Percentiles rank a stretch among this genome's conserved stretches.
Conservation (phyloP, 2,329 filamentous ascomycete genomes). For the Fusarium sp. region DNA sequence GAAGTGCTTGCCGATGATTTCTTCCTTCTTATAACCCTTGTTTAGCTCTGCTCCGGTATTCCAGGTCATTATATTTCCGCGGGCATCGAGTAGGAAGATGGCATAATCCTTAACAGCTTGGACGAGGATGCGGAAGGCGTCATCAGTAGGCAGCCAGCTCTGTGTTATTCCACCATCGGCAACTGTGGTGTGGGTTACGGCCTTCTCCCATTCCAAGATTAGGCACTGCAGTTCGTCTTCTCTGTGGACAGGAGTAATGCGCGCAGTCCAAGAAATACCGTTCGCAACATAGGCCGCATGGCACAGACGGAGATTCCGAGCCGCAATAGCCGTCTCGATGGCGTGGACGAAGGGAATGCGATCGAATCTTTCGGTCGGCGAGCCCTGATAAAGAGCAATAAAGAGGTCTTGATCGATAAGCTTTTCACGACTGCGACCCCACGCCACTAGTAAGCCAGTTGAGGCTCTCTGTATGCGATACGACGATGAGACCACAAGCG, state of each 20-base stretch:
- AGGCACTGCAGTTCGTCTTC: neutral
- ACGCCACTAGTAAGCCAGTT: neutral
- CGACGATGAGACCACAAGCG: constrained; percentile 8
- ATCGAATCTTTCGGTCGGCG: constrained; percentile 9
- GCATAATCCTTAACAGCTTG: constrained; percentile 20
- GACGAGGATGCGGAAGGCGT: constrained; percentile 10
- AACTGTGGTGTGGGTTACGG: neutral
- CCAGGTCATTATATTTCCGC: constrained; percentile 15
- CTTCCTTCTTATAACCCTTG: constrained; percentile 15
- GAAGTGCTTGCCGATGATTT: constrained; percentile 14
- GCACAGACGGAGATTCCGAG: constrained; percentile 4
- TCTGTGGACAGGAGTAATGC: constrained; percentile 5
- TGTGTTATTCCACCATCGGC: neutral
- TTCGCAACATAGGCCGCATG: constrained; percentile 1
- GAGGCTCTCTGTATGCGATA: constrained; percentile 15
- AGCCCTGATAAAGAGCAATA: constrained; percentile 3
- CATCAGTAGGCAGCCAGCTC: constrained; percentile 15
- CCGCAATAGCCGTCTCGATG: constrained; percentile 5
- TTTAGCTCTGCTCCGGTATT: constrained; percentile 13
- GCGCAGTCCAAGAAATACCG: constrained; percentile 11
- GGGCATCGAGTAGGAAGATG: constrained; percentile 12
- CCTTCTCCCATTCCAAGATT: constrained; percentile 2
- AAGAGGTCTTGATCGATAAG: constrained; percentile 14
- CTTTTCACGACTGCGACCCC: neutral
- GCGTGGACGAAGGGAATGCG: constrained; percentile 12